Conservation (phyloP, 1,284 basidiomycete genomes). For the Microbotryum saponariae region DNA sequence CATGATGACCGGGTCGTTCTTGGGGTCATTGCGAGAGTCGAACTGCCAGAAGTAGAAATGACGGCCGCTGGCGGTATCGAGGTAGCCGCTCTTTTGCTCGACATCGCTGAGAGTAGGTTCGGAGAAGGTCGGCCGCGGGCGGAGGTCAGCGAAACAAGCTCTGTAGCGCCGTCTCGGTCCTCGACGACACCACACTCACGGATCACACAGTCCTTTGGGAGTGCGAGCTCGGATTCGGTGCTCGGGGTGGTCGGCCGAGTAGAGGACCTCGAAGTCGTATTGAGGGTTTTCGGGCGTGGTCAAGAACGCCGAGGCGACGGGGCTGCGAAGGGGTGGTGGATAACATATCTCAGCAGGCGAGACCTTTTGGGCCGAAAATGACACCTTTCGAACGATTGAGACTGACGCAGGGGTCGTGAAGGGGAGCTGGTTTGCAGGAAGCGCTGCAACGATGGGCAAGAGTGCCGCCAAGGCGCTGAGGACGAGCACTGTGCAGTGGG, state of each 20-base stretch:
- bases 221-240: conserved; percentile 23
- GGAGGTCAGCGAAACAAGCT: background rate
- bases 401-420: too few species aligned
- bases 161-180: background rate
- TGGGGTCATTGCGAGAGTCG: conserved; percentile 41
- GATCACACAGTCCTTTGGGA: conserved; percentile 38
- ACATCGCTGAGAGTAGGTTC: conserved; percentile 30
- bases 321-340: too few species aligned
- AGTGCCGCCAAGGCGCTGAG: too few species aligned
- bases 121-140: background rate
- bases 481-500: too few species aligned
- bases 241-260: conserved; percentile 3
- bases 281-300: background rate
- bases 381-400: too few species aligned
- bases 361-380: too few species aligned
- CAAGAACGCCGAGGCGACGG: conserved; percentile 1
- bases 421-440: too few species aligned
- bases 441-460: too few species aligned
- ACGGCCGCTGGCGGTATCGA: conserved; percentile 30
- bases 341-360: too few species aligned
- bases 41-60: conserved; percentile 42
- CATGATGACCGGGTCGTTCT: conserved; percentile 42
- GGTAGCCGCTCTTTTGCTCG: conserved; percentile 35
- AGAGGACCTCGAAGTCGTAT: background rate
- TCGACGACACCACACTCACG: background rate